Evolutionary conservation across 192 early-diverging fungal genomes (phyloP).

Genomic region (Backusella circina): DNA sequence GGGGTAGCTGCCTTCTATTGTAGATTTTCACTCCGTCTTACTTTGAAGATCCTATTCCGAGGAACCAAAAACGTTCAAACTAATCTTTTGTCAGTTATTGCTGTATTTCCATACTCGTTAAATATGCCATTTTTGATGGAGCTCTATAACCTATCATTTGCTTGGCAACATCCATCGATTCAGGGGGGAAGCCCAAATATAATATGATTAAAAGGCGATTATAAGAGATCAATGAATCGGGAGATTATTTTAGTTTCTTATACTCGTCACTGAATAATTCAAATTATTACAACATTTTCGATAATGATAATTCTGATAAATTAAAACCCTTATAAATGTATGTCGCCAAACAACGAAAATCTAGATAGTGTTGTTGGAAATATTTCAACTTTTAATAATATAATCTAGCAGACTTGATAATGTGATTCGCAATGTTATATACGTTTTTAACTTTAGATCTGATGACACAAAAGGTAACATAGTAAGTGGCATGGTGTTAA

Average conservation of each 20-base stretch:
- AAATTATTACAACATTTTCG: no score
- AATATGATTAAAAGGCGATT: neutral
- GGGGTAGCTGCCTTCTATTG: neutral
- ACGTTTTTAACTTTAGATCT: no score
- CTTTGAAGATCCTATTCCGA: neutral
- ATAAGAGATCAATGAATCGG: neutral
- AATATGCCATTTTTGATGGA: neutral
- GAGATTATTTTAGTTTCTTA: neutral
- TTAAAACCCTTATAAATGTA: no score
- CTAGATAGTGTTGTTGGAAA: no score
- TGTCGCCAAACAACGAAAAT: no score
- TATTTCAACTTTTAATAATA: no score
- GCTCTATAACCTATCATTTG: neutral
- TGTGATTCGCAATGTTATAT: no score
- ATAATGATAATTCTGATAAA: no score
- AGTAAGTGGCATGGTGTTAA: no score
- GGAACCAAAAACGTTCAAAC: neutral
- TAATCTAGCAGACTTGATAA: no score
- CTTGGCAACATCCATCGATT: neutral
- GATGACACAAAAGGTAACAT: no score
- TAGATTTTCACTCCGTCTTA: conserved; percentile 1
- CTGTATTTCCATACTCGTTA: neutral
- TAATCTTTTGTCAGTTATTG: neutral
- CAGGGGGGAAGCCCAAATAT: neutral
- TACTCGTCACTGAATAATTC: neutral